A percentile compares a stretch with the other conserved stretches of the same genome.
Evolutionary conservation across 1,139 yeast species (phyloP).

Genomic region (Torulaspora pretoriensis): DNA sequence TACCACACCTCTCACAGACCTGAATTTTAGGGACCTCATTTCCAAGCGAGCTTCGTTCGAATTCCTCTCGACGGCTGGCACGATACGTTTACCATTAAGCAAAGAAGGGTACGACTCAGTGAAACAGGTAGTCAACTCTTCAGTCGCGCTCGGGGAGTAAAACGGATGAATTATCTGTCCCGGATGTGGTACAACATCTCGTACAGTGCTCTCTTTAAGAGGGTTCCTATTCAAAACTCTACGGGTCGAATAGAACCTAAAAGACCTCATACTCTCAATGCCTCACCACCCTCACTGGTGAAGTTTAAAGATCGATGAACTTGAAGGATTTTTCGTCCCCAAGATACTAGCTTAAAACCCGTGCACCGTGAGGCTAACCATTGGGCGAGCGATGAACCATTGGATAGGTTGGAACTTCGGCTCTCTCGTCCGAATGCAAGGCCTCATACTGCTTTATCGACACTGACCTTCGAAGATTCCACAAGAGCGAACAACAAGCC

Average conservation of each 20-base stretch:
- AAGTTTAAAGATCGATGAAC: background rate
- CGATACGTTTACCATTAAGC: conserved; percentile 18
- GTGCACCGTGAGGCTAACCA: background rate
- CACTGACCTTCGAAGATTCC: conserved; percentile 46
- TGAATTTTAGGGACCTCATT: conserved; percentile 17
- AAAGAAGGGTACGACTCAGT: conserved; percentile 19
- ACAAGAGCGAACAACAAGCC: conserved; percentile 23
- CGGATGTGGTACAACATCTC: conserved; percentile 15
- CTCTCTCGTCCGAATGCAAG: conserved; percentile 12
- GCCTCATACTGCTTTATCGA: conserved; percentile 42
- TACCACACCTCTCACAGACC: conserved; percentile 17
- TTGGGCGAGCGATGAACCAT: conserved; percentile 8
- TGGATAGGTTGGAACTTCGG: conserved; percentile 18
- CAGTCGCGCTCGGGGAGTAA: conserved; percentile 23
- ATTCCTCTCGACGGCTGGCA: conserved; percentile 20
- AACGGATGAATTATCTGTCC: conserved; percentile 27
- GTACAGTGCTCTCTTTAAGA: background rate
- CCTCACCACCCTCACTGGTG: background rate
- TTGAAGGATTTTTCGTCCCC: background rate
- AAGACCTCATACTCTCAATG: conserved; percentile 2
- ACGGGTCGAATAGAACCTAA: conserved; percentile 1
- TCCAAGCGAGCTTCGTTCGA: conserved; percentile 12
- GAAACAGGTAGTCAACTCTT: conserved; percentile 23
- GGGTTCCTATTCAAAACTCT: conserved; percentile 7
- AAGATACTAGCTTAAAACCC: background rate